phyloP scores from a whole-genome alignment of 1,284 basidiomycete species.

The Sanghuangporus baumii region DNA sequence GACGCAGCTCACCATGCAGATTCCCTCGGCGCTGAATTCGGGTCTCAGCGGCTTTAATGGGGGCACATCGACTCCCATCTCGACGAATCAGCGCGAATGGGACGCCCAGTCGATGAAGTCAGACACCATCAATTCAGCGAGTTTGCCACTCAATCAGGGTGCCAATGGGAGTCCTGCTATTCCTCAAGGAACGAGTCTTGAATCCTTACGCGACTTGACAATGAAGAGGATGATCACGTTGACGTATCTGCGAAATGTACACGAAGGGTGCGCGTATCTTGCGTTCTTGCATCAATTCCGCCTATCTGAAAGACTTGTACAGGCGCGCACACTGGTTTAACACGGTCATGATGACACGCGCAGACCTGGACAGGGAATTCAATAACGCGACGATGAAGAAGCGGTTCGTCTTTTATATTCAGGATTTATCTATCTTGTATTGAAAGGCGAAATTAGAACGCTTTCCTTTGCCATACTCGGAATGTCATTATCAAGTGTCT shows the following conservation, averaged over 20 bases:
- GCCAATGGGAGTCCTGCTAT: conserved; percentile 37
- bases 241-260: conserved; percentile 76
- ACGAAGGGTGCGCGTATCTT: conserved; percentile 62
- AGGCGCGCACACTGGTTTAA: conserved; percentile 85
- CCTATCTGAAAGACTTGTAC: conserved; percentile 10
- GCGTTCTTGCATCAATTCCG: neutral
- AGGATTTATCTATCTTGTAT: neutral
- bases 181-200: conserved; percentile 61
- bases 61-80: conserved; percentile 30
- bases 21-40: conserved; percentile 17
- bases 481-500: conserved; percentile 75
- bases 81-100: conserved; percentile 51
- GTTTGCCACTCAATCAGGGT: conserved; percentile 24
- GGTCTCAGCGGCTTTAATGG: conserved; percentile 4
- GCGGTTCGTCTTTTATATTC: conserved; percentile 42
- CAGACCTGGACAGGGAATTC: conserved; percentile 70
- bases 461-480: conserved; percentile 75
- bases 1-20: conserved; percentile 20
- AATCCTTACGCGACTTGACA: conserved; percentile 70
- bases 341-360: conserved; percentile 70
- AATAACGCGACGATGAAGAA: conserved; percentile 71
- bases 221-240: conserved; percentile 80
- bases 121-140: conserved; percentile 36
- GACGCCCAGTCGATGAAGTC: conserved; percentile 60
- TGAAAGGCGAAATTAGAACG: conserved; percentile 42